A percentile compares a stretch with the other conserved stretches of the same genome.
Evolutionary conservation across 352 stramenopile genomes (phyloP).

Genomic region (Phytophthora aleatoria): DNA sequence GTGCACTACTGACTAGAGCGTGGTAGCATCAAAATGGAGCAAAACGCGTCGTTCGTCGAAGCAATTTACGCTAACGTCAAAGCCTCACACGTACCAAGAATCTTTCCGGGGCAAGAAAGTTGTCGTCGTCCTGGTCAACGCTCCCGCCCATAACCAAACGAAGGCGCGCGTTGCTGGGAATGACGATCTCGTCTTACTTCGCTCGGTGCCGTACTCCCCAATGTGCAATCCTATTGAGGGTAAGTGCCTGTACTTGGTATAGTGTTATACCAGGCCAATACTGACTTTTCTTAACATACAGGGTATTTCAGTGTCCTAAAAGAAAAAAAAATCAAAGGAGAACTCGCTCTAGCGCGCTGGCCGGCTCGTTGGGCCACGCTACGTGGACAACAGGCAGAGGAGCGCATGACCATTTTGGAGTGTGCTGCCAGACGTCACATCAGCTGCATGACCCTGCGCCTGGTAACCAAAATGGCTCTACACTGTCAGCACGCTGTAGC

Average conservation of each 20-base stretch:
- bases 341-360: no score
- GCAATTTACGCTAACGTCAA: neutral
- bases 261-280: no score
- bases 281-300: no score
- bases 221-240: no score
- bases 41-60: neutral
- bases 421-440: neutral
- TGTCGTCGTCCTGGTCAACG: neutral
- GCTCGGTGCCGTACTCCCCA: no score
- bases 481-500: neutral
- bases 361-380: no score
- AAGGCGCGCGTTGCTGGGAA: no score
- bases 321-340: no score
- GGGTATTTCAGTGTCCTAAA: no score
- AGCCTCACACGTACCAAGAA: neutral
- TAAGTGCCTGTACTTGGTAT: no score
- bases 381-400: neutral
- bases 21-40: slow-evolving; percentile 8
- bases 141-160: no score
- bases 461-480: neutral
- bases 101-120: neutral
- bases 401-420: neutral
- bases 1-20: slow-evolving; percentile 4
- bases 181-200: no score
- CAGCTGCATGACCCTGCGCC: neutral